Base-by-base conservation (phyloP, 1,284 basidiomycete species). In the Rhodotorula sp. region DNA sequence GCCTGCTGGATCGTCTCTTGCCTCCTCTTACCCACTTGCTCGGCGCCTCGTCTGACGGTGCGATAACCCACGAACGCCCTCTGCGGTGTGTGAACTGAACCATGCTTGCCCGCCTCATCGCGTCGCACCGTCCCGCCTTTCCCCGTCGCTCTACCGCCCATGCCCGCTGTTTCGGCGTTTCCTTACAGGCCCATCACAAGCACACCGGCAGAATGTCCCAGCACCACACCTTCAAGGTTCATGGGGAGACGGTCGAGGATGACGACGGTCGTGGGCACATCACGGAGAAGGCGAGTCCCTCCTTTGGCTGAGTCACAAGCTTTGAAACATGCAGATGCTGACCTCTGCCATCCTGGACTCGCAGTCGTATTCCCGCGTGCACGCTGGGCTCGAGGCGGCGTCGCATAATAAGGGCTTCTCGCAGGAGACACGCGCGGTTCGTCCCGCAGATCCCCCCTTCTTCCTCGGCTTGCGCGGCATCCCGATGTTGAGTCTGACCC, bases 371-470 rank as follows among this genome's bases (percentile, higher is more conserved):
- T 51, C 41, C 25, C 61, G 50, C 41, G 65, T 71, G 2, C 69
- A 71, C 15, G 61, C 65, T 21, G 69, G 69, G 6, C 67, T 67
- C 61, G n/a, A 50, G 25, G 69, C 69, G 4, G 54, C 65, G 2
- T 25, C 37, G 36, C 65, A 71, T 65, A 71, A 71, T 65, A 62
- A 62, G 54, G 29, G 34, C 2, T 50, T 64, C n/a, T 41, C 50
- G 9, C 29, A 44, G 15, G 69, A 62, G 51, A 66, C 69, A 27
- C 66, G 65, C 53, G 36, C 67, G 34, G 69, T 64, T 2, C 41
- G 64, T 59, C n/a, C 36, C 1, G 5, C 13, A 10, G 19, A 46
- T 27, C 50, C 29, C 34, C 32, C 37, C 19, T 25, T n/a, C 9
- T 17, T n/a, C n/a, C 48, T 41, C 57, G 39, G 29, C n/a, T 50